Conservation (phyloP, 345 rosid species). For the Lagerstroemia speciosa region DNA sequence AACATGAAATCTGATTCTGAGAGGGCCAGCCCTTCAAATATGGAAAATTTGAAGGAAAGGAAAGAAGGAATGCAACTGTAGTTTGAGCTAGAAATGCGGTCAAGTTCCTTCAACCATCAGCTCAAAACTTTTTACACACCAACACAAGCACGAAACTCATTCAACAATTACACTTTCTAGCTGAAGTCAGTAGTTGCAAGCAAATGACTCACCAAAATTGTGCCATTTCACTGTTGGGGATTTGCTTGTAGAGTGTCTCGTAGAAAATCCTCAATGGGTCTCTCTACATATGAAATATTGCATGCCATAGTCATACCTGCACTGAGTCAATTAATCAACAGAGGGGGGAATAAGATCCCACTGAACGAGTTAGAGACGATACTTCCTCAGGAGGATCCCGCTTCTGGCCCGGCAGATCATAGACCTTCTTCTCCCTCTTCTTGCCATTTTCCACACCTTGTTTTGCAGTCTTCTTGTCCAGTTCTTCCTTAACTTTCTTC, state of each 20-base stretch:
- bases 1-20: neutral
- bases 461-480: conserved; percentile 17
- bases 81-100: neutral
- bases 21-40: neutral
- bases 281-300: conserved; percentile 54
- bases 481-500: conserved; percentile 18
- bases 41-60: neutral
- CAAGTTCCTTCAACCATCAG: neutral
- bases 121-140: neutral
- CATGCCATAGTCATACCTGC: neutral
- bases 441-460: conserved; percentile 22
- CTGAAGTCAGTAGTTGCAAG: neutral
- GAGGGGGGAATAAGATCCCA: neutral
- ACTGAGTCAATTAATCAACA: neutral
- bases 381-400: conserved; percentile 81
- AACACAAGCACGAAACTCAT: neutral
- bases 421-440: conserved; percentile 74
- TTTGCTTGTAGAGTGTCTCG: conserved; percentile 67
- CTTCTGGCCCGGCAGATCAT: conserved; percentile 86
- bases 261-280: conserved; percentile 88
- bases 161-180: neutral
- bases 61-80: neutral
- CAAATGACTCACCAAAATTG: conserved; percentile 66
- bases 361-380: neutral
- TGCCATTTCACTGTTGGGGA: conserved; percentile 85